A percentile compares a stretch with the other conserved stretches of the same genome.
Evolutionary conservation across 2,329 filamentous ascomycete genomes (phyloP).

Genomic region (Hypoxylon sp.): DNA sequence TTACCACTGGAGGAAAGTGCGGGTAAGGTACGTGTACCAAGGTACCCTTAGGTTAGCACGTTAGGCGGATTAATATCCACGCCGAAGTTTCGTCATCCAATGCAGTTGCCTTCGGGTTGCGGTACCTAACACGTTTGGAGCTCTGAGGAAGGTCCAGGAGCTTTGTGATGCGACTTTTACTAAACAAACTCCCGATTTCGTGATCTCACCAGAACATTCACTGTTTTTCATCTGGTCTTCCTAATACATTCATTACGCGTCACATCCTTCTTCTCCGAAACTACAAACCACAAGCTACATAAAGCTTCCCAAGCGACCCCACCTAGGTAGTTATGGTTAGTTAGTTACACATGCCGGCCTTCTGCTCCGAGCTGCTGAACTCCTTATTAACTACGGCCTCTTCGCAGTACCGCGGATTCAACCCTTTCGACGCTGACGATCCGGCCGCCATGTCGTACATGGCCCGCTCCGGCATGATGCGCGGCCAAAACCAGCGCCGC

Average conservation of each 20-base stretch:
- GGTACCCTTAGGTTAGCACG: neutral
- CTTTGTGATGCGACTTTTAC: constrained; percentile 14
- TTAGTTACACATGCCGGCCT: constrained; percentile 32
- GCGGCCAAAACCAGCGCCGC: constrained; percentile 73
- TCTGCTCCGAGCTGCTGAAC: constrained; percentile 15
- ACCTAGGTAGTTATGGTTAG: constrained; percentile 31
- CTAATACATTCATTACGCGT: neutral
- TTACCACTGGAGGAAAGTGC: neutral
- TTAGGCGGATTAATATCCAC: constrained; percentile 35
- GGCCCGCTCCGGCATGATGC: constrained; percentile 60
- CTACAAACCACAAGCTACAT: constrained; percentile 4
- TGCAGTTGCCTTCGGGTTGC: constrained; percentile 35
- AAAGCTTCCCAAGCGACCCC: constrained; percentile 26
- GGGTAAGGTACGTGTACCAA: neutral
- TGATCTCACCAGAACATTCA: neutral
- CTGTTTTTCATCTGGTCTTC: neutral
- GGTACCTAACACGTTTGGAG: constrained; percentile 13
- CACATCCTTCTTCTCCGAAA: neutral
- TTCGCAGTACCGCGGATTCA: constrained; percentile 53
- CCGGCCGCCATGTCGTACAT: constrained; percentile 66
- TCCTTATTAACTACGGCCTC: constrained; percentile 17
- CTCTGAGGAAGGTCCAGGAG: constrained; percentile 35
- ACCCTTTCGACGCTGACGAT: constrained; percentile 63
- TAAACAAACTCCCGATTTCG: constrained; percentile 1
- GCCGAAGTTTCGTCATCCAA: constrained; percentile 45